Base-by-base conservation (phyloP, 129 eudicot genomes). In the Pittosporum tobira region DNA sequence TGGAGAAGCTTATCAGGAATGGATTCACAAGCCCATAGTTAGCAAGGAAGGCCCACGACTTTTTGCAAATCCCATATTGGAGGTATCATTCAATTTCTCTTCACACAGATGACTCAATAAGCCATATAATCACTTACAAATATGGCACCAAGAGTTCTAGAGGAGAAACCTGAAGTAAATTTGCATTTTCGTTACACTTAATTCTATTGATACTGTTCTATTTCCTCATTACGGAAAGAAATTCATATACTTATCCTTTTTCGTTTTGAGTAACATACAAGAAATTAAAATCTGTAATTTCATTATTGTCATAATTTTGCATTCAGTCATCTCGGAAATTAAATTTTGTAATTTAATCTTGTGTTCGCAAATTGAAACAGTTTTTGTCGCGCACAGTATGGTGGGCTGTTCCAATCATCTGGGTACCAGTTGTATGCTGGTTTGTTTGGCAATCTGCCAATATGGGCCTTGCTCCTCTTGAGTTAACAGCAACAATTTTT, bases 11-110 rank as follows among this genome's bases (percentile, higher is more conserved):
- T 77, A 82, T 53, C 62, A 74, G 21, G 81, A 77, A 57, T 82
- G 88, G 88, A 75, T 77, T 54, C 83, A 82, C 73, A 70, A 61
- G 36, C 84, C 88, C 31, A 71, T 77, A 50, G 65, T 74, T 45
- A 68, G 73, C 79, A 77, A 68, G 59, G 84, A 71, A 55, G 67
- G 68, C 21, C 88, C 88, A 16, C 64, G 84, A 4, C 74, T 82
- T 74, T 82, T 82, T 5, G 76, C 55, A 16, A 77, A 67, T 56
- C 72, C 59, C 50, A 2, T 61, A 25, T 0, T 63, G 46, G 88
- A 82, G 88, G 88, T 73, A 70, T 7, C 24, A 25, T 31, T 36
- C 22, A 45, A 31, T 9, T 44, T 3, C 2, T 14, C 13, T 52
- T 24, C 27, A 14, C 15, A 5, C 2, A 51, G 29, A 51, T 26